Conservation (phyloP, 2,329 filamentous ascomycete genomes). For the Microsporum ferrugineum region DNA sequence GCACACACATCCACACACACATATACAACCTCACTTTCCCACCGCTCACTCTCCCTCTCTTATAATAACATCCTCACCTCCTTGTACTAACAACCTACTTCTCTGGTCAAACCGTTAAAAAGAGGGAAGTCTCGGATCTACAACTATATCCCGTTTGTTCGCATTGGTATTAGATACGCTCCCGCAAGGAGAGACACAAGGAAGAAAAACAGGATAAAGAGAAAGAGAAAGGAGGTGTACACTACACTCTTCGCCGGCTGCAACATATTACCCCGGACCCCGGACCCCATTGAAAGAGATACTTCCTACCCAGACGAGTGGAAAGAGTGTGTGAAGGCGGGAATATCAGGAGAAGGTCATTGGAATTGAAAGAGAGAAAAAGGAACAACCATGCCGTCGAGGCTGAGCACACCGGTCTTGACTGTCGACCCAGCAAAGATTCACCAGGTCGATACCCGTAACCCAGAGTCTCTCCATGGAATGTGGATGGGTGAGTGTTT, state of each 20-base stretch:
- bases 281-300: background rate
- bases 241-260: background rate
- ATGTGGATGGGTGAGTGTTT: constrained; percentile 81
- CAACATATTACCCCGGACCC: background rate
- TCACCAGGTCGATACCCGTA: constrained; percentile 86
- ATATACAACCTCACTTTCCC: background rate
- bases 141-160: background rate
- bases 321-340: background rate
- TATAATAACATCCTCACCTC: background rate
- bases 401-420: constrained; percentile 72
- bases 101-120: background rate
- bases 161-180: background rate
- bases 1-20: background rate
- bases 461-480: constrained; percentile 84
- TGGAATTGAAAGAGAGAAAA: background rate
- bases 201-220: background rate
- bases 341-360: background rate
- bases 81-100: background rate
- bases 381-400: constrained; percentile 54
- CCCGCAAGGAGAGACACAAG: constrained; percentile 1
- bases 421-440: constrained; percentile 86
- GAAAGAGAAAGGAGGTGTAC: background rate
- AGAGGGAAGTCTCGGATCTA: background rate
- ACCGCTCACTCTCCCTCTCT: background rate
- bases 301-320: background rate